These are phyloP conservation scores for Thelonectria olida DNA, from an alignment of 2,329 filamentous ascomycete species.

Conservation along the genomic window DNA sequence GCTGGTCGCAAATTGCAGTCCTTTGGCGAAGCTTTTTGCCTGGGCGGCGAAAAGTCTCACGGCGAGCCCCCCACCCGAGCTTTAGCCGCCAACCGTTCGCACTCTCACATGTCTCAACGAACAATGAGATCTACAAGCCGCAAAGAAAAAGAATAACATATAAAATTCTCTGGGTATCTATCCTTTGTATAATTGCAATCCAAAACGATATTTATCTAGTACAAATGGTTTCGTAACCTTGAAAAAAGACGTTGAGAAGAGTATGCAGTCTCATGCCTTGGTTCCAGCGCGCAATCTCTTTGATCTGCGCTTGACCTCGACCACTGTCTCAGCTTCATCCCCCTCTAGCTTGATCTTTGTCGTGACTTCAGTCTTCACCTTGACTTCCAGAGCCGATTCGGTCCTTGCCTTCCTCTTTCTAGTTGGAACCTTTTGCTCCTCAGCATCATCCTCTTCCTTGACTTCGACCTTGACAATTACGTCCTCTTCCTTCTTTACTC, in stretches of 20 bases:
- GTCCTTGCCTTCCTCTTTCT: slow-evolving; percentile 35
- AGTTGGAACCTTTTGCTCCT: slow-evolving; percentile 26
- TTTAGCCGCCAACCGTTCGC: slow-evolving; percentile 43
- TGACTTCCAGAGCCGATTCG: slow-evolving; percentile 26
- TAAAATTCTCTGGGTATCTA: not conserved
- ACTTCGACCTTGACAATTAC: slow-evolving; percentile 24
- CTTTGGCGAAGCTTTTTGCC: slow-evolving; percentile 40
- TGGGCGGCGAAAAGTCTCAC: slow-evolving; percentile 46
- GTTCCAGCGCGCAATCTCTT: slow-evolving; percentile 42
- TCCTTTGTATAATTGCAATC: not conserved
- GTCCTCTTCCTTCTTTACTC: slow-evolving; percentile 45
- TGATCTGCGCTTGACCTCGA: slow-evolving; percentile 26
- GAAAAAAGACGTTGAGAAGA: not conserved
- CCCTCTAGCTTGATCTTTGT: slow-evolving; percentile 31
- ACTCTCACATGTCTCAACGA: not conserved
- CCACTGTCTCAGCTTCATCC: slow-evolving; percentile 16
- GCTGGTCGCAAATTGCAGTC: slow-evolving; percentile 42
- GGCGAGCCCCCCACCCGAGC: slow-evolving; percentile 34
- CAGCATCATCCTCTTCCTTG: slow-evolving; percentile 36
- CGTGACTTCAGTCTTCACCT: slow-evolving; percentile 24
- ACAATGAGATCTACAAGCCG: too few species aligned
- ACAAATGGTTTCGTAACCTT: not conserved
- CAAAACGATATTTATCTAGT: not conserved
- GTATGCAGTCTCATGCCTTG: not conserved
- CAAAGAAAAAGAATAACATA: not conserved